phyloP scores from a whole-genome alignment of 768 basidiomycete species.

The Psilocybe cubensis region DNA sequence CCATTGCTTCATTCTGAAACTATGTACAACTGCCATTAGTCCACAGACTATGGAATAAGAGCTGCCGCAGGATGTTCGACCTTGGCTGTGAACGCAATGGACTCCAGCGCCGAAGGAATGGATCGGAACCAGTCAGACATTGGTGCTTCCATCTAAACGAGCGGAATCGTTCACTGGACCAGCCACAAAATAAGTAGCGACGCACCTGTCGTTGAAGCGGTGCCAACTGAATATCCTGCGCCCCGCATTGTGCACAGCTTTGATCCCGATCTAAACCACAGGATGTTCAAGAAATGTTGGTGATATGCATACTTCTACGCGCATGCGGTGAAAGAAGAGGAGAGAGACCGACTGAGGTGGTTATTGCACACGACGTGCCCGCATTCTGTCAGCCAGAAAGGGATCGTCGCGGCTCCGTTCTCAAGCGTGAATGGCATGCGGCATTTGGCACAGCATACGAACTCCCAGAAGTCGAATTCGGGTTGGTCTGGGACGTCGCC shows the following conservation, averaged over 20 bases:
- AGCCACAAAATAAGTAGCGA: slow-evolving; percentile 1
- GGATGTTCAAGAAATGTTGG: neutral
- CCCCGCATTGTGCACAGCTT: slow-evolving; percentile 73
- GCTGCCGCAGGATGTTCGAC: slow-evolving; percentile 33
- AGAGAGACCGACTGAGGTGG: slow-evolving; percentile 68
- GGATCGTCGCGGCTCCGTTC: slow-evolving; percentile 54
- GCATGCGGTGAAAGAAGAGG: no score
- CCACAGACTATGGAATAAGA: neutral
- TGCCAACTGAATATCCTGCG: slow-evolving; percentile 64
- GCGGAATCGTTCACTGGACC: neutral
- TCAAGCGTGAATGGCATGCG: slow-evolving; percentile 64
- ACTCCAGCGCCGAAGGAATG: slow-evolving; percentile 62
- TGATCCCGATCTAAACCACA: slow-evolving; percentile 64
- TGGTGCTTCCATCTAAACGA: slow-evolving; percentile 69
- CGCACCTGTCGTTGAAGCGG: slow-evolving; percentile 77
- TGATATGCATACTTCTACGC: no score
- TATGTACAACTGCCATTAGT: slow-evolving; percentile 28
- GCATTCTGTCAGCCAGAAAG: slow-evolving; percentile 90
- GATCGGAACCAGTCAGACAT: slow-evolving; percentile 85
- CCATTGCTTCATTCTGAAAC: slow-evolving; percentile 83
- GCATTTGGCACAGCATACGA: slow-evolving; percentile 72
- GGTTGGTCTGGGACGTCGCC: neutral
- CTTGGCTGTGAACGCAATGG: slow-evolving; percentile 68
- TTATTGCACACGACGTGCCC: slow-evolving; percentile 86
- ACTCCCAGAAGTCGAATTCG: slow-evolving; percentile 80